phyloP scores from a whole-genome alignment of 345 rosid genomes.

The Firmiana major region DNA sequence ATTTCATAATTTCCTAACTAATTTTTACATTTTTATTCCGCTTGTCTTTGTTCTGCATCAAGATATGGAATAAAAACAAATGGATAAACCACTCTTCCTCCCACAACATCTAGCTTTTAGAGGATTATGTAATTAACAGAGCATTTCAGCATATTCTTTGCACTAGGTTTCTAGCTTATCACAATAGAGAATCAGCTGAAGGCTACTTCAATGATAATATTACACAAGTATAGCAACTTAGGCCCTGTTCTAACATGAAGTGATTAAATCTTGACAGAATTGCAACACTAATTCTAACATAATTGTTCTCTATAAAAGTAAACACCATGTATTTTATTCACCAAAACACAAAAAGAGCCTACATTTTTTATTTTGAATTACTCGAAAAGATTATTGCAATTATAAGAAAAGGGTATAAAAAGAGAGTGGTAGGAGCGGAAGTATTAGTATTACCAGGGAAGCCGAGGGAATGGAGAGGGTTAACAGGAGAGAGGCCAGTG shows the following conservation, averaged over 20 bases:
- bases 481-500: conserved; percentile 45
- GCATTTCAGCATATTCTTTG: background rate
- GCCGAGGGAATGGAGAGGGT: conserved; percentile 50
- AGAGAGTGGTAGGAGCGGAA: background rate
- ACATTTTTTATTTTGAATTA: background rate
- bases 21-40: background rate
- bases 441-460: conserved; percentile 39
- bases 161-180: background rate
- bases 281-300: background rate
- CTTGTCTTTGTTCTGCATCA: background rate
- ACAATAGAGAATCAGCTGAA: background rate
- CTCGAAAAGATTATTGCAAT: background rate
- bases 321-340: background rate
- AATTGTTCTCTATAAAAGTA: background rate
- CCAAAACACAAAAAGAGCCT: background rate
- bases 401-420: background rate
- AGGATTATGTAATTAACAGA: background rate
- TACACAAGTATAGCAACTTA: background rate
- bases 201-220: background rate
- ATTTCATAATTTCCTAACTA: background rate
- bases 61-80: background rate
- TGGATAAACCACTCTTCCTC: background rate
- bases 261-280: background rate
- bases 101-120: no score
- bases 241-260: background rate